Evolutionary conservation across 2,329 filamentous ascomycete genomes (phyloP), one percentile per base, ranked within the genome.

Genomic region (Cyphellophora attinorum): DNA sequence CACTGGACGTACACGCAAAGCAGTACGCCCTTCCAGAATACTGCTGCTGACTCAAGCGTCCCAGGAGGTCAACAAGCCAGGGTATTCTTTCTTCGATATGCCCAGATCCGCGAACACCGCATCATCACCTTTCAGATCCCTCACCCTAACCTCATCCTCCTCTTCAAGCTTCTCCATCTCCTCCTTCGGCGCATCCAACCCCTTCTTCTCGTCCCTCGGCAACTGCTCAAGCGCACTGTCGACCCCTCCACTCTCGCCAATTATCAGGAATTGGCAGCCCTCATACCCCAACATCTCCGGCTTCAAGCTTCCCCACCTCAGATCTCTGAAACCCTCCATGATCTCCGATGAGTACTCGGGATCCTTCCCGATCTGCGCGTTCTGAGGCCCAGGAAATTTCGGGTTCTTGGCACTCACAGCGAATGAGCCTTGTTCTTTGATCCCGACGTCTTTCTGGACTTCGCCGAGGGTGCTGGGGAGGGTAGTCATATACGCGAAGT

Each of bases 321-420:
- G 66, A 5, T 72, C 68, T 11, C 70, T 63, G 50, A 94, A 93
- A 41, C 83, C 80, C 2, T 85, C 70, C 18, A 76, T 65, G 14
- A 91, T 64, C 69, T 81, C 70, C 41, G 83, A 65, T 0, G 84
- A 74, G 56, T 79, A 93, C 3, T 81, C 72, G 0, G 85, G 75
- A 0, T 62, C 67, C 40, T 83, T 62, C 0, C 76, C 74, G 1
- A 93, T 61, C 29, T 65, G 67, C 1, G 76, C 72, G 40, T 72
- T 73, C 3, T 71, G 65, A 0, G 84, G 83, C 0, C 77, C 75
- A 3, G 76, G 68, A 21, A 70, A 75, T 37, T 79, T 67, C 0
- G 86, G 86, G 47, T 93, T 94, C 61, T 86, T 85, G 18, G 82
- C 76, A 45, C 78, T 84, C 34, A 89, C 58, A 34, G 89, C 71